Conservation (phyloP, 2,329 filamentous ascomycete genomes). For the Xylariomycetidae sp. region DNA sequence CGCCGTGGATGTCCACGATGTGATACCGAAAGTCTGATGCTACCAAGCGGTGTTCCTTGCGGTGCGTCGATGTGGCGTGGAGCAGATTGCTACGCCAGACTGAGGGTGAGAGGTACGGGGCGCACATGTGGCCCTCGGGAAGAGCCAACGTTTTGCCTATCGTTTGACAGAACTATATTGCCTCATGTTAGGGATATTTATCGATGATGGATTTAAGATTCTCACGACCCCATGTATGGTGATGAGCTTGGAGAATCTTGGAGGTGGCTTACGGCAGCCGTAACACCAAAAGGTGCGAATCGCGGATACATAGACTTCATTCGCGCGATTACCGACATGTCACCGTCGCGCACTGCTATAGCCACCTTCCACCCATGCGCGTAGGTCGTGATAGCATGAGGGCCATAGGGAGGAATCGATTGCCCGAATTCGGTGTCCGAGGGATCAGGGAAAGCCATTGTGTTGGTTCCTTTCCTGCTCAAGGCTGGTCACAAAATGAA, state of each 20-base stretch:
- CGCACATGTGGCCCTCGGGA: constrained; percentile 18
- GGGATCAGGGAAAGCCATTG: constrained; percentile 4
- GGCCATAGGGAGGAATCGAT: constrained; percentile 41
- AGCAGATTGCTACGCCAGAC: constrained; percentile 19
- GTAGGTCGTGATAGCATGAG: constrained; percentile 44
- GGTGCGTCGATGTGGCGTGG: constrained; percentile 30
- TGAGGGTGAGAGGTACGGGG: constrained; percentile 25
- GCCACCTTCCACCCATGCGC: constrained; percentile 37
- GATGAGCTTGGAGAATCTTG: not conserved
- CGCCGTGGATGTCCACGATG: constrained; percentile 36
- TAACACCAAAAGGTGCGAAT: constrained; percentile 36
- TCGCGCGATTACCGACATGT: constrained; percentile 27
- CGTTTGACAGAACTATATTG: constrained; percentile 31
- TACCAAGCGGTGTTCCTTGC: constrained; percentile 30
- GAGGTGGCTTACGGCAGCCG: constrained; percentile 25
- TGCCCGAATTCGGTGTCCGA: constrained; percentile 30
- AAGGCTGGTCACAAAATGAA: no score
- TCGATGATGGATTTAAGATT: no score
- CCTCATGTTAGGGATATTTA: no score
- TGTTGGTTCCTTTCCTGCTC: no score
- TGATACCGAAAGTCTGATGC: constrained; percentile 31
- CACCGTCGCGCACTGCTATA: constrained; percentile 37
- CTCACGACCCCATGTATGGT: not conserved
- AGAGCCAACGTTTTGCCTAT: constrained; percentile 29
- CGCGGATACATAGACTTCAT: constrained; percentile 43